Evolutionary conservation across 768 basidiomycete species (phyloP), one percentile per base, ranked within the genome.

Genomic region (Mycena pura): DNA sequence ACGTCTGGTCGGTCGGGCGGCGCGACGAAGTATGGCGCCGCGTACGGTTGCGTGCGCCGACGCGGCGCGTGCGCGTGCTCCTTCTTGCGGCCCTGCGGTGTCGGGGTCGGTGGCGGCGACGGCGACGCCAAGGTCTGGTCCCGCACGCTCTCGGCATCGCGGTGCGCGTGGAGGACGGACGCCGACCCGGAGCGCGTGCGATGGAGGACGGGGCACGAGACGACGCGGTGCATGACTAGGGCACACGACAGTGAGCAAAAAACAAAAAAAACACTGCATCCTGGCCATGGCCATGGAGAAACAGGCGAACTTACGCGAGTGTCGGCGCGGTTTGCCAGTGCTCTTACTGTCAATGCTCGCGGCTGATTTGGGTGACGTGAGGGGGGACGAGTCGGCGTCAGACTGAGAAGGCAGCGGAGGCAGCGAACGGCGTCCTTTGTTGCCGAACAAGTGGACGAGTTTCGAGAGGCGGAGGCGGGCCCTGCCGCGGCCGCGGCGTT

Each of bases 1-100:
- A 61, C 55, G 24, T 61, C 55, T 3, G 25, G 50, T 24, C 51
- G 53, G 32, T 66, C 60, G 28, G 64, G 64, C 19, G 64, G 60
- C 10, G 52, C 60, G 36, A 62, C 51, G 46, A 62, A 66, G 27
- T 66, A 66, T 36, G 64, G 64, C 36, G 64, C 64, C 19, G 28
- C 64, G 52, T 66, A 66, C n/a, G 60, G 60, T n/a, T 62, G 55
- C n/a, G 64, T 65, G 6, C 64, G 59, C 14, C 39, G 64, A 14
- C 53, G 53, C 55, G 53, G 47, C 6, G 7, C 43, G 38, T n/a
- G 14, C 51, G 40, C 46, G 25, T 54, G 46, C 27, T 25, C 17
- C 19, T 57, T 40, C 45, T 46, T n/a, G n/a, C 39, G 17, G 21
- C 24, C 43, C 49, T 54, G 8, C 40, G 27, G 48, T n/a, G n/a